These are phyloP conservation scores for Globisporangium barbulae DNA, from an alignment of 352 stramenopile species.

Conservation along the genomic window DNA sequence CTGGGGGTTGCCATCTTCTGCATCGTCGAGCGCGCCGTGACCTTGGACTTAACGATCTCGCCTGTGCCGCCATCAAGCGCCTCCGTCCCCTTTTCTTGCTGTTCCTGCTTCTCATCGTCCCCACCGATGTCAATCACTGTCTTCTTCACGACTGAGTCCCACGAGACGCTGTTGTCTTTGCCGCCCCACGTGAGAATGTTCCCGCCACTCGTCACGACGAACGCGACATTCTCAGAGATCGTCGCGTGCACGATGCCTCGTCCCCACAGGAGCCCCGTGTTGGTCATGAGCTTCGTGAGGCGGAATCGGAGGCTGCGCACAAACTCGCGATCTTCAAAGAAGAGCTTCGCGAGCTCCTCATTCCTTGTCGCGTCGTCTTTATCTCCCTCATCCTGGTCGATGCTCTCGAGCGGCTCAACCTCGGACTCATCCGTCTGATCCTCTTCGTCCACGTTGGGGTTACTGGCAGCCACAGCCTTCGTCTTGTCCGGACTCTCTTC, in stretches of 20 bases:
- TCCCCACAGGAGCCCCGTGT: constrained; percentile 90
- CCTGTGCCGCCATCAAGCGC: background rate
- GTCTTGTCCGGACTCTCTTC: background rate
- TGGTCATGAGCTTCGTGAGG: constrained; percentile 70
- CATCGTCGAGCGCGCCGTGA: constrained; percentile 48
- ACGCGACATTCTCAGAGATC: constrained; percentile 84
- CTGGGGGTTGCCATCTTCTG: constrained; percentile 43
- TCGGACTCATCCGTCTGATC: background rate
- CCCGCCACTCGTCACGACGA: constrained; percentile 77
- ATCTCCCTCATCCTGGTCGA: background rate
- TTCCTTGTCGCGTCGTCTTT: constrained; percentile 24
- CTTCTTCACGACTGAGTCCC: constrained; percentile 32
- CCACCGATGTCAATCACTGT: background rate
- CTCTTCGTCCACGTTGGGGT: background rate
- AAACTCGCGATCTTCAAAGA: constrained; percentile 66
- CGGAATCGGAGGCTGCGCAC: constrained; percentile 67
- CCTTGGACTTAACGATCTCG: constrained; percentile 19
- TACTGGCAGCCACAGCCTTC: background rate
- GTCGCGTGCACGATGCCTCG: constrained; percentile 72
- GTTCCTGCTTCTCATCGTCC: background rate
- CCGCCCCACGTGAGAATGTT: constrained; percentile 91
- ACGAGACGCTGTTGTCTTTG: constrained; percentile 36
- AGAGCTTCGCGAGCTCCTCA: constrained; percentile 59
- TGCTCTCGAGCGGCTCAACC: constrained; percentile 7
- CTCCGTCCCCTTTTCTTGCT: too few species aligned